Conservation (phyloP, 345 rosid genomes). For the Carallia brachiata region DNA sequence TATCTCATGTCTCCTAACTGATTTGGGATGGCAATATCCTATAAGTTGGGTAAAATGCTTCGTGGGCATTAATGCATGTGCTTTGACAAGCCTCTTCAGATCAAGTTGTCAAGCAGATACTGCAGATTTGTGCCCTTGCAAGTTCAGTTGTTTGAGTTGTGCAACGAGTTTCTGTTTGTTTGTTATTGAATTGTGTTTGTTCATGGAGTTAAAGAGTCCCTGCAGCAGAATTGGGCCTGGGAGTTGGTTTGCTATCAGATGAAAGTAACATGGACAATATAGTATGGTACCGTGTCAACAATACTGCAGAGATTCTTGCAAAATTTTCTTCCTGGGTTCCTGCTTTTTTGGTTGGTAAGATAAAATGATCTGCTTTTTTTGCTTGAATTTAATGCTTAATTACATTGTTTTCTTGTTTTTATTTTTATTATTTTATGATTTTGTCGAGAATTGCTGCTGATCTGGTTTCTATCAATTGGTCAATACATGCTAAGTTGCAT, state of each 20-base stretch:
- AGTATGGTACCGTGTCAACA: slow-evolving; percentile 57
- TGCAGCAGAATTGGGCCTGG: slow-evolving; percentile 58
- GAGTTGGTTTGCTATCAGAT: slow-evolving; percentile 56
- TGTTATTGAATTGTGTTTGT: slow-evolving; percentile 30
- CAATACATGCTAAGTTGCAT: slow-evolving; percentile 27
- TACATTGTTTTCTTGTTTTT: slow-evolving; percentile 9
- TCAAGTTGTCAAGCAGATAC: slow-evolving; percentile 32
- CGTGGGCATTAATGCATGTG: slow-evolving; percentile 32
- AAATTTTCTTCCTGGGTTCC: slow-evolving; percentile 56
- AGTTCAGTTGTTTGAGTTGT: slow-evolving; percentile 19
- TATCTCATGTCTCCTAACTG: slow-evolving; percentile 12
- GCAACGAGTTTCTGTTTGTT: slow-evolving; percentile 30
- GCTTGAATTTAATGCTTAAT: slow-evolving; percentile 17
- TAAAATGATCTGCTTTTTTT: slow-evolving; percentile 38
- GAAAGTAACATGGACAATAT: slow-evolving; percentile 51
- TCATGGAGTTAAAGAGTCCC: slow-evolving; percentile 27
- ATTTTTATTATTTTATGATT: not conserved
- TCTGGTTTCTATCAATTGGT: slow-evolving; percentile 21
- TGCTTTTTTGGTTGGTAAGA: slow-evolving; percentile 76
- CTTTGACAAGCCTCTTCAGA: slow-evolving; percentile 32
- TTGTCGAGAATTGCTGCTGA: slow-evolving; percentile 6
- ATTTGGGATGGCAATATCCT: slow-evolving; percentile 17
- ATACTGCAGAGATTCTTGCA: slow-evolving; percentile 71
- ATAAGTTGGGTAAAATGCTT: slow-evolving; percentile 24
- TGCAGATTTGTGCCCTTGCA: slow-evolving; percentile 26